Percentiles rank a stretch among this genome's conserved stretches.
phyloP scores from a whole-genome alignment of 2,329 filamentous ascomycete genomes.

The Apiospora rasikravindrae region DNA sequence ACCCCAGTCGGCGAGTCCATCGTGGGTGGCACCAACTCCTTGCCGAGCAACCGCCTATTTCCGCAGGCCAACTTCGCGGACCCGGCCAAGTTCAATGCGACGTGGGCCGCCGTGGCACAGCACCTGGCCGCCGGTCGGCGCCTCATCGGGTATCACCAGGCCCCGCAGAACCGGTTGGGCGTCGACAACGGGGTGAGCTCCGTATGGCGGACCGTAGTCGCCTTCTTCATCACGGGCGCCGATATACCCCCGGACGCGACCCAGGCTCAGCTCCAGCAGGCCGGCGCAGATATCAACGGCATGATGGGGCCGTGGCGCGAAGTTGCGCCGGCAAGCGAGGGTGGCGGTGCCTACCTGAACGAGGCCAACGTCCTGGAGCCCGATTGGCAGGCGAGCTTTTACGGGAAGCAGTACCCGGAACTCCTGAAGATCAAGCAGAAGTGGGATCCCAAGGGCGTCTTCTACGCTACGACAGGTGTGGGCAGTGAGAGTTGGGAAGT shows the following conservation, averaged over 20 bases:
- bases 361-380: constrained; percentile 45
- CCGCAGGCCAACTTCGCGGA: constrained; percentile 45
- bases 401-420: constrained; percentile 40
- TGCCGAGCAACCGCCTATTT: constrained; percentile 45
- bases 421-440: constrained; percentile 45
- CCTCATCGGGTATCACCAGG: constrained; percentile 37
- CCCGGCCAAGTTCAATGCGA: constrained; percentile 37
- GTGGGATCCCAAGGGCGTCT: constrained; percentile 45
- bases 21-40: constrained; percentile 35
- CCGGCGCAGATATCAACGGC: constrained; percentile 34
- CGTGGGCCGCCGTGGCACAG: constrained; percentile 39
- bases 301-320: constrained; percentile 32
- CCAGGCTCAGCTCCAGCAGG: constrained; percentile 30
- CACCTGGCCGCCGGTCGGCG: constrained; percentile 39
- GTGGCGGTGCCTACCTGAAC: constrained; percentile 42
- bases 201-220: constrained; percentile 42
- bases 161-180: constrained; percentile 33
- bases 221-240: constrained; percentile 29
- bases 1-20: constrained; percentile 34
- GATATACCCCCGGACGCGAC: constrained; percentile 21
- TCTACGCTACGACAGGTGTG: constrained; percentile 45
- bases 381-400: constrained; percentile 40
- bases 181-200: constrained; percentile 45
- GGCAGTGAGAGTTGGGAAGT: constrained; percentile 48
- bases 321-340: constrained; percentile 26